Evolutionary conservation across 2,329 filamentous ascomycete genomes (phyloP), one percentile per base, ranked within the genome.

Genomic region (Verticillium tricorpus): DNA sequence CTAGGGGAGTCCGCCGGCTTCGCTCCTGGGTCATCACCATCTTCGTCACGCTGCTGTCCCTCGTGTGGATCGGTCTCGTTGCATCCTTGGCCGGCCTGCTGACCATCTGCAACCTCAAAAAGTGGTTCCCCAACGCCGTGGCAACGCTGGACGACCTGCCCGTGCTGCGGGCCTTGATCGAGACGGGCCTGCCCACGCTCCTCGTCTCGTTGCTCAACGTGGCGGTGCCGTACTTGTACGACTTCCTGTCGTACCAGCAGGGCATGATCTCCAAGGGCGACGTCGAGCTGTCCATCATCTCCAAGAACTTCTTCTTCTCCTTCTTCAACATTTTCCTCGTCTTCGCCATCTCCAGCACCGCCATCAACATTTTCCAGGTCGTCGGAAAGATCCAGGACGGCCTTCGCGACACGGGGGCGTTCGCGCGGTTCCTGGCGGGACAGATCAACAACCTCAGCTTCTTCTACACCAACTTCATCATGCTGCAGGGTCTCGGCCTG

Each of bases 241-340:
- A 96, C 69, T 97, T 89, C 80, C 84, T 99, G 12, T 92, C 94
- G 2, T 93, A 93, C 72, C 84, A 87, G 59, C 95, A 99, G 78
- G 95, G 95, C 57, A 96, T 96, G 88, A 92, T 97, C 59, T 98
- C 95, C 0, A 91, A 93, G 68, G 92, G 92, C 55, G 95, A 99
- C 65, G 89, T 99, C 25, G 95, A 98, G 74, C 82, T 99, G 7
- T 98, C 95, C 0, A 83, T 96, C 55, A 94, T 99, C 67, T 97
- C 92, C 60, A 99, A 99, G 79, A 99, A 98, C 76, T 99, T 98
- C 78, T 97, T 98, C 82, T 99, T 99, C 73, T 93, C 91, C 11
- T 99, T 99, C 76, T 98, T 99, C 85, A 99, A 99, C 77, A 92
- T 98, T 62, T 99, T 99, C 77, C 85, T 98, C 58, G 86, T 98